Evolutionary conservation across 768 basidiomycete genomes (phyloP).

Genomic region (Collybia nuda): DNA sequence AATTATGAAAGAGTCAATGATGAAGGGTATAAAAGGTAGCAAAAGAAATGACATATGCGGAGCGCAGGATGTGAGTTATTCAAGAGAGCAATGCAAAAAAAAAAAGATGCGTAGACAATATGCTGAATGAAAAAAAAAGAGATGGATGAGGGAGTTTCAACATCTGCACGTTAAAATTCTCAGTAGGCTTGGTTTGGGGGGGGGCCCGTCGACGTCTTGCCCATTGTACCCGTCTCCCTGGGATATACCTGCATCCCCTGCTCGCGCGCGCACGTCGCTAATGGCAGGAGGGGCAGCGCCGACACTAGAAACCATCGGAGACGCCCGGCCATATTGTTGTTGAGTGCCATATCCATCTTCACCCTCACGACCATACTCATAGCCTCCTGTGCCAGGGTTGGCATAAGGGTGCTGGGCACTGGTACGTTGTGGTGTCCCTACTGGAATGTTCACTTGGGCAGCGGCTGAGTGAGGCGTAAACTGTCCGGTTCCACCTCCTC

Average conservation of each 20-base stretch:
- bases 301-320: slow-evolving; percentile 77
- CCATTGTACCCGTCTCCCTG: slow-evolving; percentile 59
- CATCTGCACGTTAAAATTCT: slow-evolving; percentile 80
- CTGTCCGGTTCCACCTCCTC: slow-evolving; percentile 51
- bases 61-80: slow-evolving; percentile 20
- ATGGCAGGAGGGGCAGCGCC: slow-evolving; percentile 71
- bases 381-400: slow-evolving; percentile 51
- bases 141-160: slow-evolving; percentile 39
- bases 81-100: slow-evolving; percentile 25
- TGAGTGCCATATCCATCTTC: slow-evolving; percentile 55
- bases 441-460: slow-evolving; percentile 73
- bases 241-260: slow-evolving; percentile 66
- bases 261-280: slow-evolving; percentile 69
- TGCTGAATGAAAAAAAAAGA: slow-evolving; percentile 17
- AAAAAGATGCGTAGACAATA: slow-evolving; percentile 18
- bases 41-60: slow-evolving; percentile 30
- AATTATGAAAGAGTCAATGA: slow-evolving; percentile 21
- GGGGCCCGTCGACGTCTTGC: slow-evolving; percentile 53
- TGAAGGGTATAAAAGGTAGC: slow-evolving; percentile 32
- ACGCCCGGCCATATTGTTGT: slow-evolving; percentile 72
- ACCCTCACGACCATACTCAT: slow-evolving; percentile 50
- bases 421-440: slow-evolving; percentile 52
- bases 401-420: slow-evolving; percentile 71
- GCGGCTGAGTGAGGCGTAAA: slow-evolving; percentile 71
- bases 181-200: slow-evolving; percentile 56